Evolutionary conservation across 371 early-diverging fungal genomes (phyloP), one percentile per base, ranked within the genome.

Genomic region (Rhizomucor pusillus): DNA sequence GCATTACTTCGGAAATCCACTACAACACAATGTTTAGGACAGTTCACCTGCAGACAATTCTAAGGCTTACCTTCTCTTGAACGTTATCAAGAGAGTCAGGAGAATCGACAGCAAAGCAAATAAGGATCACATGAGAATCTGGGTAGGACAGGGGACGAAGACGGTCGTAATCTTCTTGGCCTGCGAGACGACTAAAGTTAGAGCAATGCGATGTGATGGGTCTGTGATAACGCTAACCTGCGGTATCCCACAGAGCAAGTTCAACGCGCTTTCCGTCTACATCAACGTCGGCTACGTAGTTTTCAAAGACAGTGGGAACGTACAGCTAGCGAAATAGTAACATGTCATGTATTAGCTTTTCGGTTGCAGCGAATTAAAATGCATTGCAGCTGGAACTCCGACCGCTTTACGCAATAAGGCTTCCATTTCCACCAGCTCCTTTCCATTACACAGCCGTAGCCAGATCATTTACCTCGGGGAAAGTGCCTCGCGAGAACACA

Each of bases 171-270:
- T 95, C 92, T 75, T 96, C 95, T 65, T 95, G 97, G 43, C 91
- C 90, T 86, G 58, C 66, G 50, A 51, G 10, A 56, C 52, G 40
- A 48, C 60, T 50, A 50, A 35, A 36, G 52, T 9, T 54, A 65
- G 44, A 47, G 20, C 29, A 29, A 29, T 29, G 29, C 29, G 7
- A 29, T 7, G 3, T 29, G 5, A 7, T 7, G 7, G 7, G 29
- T 3, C 5, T 29, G 29, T 29, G 29, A 29, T 29, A 29, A 29
- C 29, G 40, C 16, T 49, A 86, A 73, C 95, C 96, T 45, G 99
- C 98, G 19, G 99, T 97, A 88, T 99, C 98, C 98, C 98, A 98
- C 40, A 99, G 77, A 29, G 95, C 93, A 29, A 99, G 81, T 75
- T 98, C 95, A 34, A 98, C 91, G 11, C 84, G 84, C 74, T 85